These are phyloP conservation scores for Metschnikowia gelsemii DNA, from an alignment of 805 yeast genomes.

Conservation along the genomic window DNA sequence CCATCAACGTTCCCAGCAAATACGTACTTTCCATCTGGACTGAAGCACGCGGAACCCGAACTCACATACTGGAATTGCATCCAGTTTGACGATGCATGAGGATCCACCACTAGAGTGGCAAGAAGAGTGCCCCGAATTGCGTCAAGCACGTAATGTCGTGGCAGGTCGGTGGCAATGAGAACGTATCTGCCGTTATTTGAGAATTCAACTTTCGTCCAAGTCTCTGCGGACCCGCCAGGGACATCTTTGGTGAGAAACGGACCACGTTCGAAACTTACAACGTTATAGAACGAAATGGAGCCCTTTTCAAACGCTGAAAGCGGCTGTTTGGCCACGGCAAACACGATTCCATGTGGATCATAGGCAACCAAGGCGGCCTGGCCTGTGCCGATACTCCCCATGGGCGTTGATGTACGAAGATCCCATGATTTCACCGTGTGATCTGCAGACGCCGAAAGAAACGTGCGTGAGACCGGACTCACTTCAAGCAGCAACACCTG, in stretches of 20 bases:
- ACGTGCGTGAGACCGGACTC: constrained; percentile 63
- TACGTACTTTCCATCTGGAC: constrained; percentile 43
- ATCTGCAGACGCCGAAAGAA: constrained; percentile 71
- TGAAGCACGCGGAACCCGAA: constrained; percentile 35
- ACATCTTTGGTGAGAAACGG: constrained; percentile 44
- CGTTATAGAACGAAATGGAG: constrained; percentile 54
- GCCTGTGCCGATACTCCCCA: constrained; percentile 55
- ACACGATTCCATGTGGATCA: constrained; percentile 83
- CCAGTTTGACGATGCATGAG: constrained; percentile 18
- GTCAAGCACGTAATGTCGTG: constrained; percentile 61
- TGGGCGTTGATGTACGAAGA: constrained; percentile 60
- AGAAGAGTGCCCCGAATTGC: constrained; percentile 61
- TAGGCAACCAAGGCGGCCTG: constrained; percentile 60
- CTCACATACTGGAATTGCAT: constrained; percentile 33
- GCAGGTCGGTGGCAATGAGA: constrained; percentile 54
- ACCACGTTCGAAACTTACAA: constrained; percentile 54
- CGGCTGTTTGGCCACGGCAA: constrained; percentile 54
- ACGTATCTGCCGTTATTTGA: constrained; percentile 72
- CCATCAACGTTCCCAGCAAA: constrained; percentile 31
- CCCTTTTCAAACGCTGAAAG: constrained; percentile 17
- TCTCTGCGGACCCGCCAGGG: constrained; percentile 23
- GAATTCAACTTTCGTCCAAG: constrained; percentile 71
- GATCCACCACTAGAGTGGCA: constrained; percentile 26
- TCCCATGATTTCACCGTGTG: constrained; percentile 89
- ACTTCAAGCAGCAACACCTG: constrained; percentile 72